Evolutionary conservation across 2,329 filamentous ascomycete genomes (phyloP), one percentile per base, ranked within the genome.

Genomic region (Microascus cirrosus): DNA sequence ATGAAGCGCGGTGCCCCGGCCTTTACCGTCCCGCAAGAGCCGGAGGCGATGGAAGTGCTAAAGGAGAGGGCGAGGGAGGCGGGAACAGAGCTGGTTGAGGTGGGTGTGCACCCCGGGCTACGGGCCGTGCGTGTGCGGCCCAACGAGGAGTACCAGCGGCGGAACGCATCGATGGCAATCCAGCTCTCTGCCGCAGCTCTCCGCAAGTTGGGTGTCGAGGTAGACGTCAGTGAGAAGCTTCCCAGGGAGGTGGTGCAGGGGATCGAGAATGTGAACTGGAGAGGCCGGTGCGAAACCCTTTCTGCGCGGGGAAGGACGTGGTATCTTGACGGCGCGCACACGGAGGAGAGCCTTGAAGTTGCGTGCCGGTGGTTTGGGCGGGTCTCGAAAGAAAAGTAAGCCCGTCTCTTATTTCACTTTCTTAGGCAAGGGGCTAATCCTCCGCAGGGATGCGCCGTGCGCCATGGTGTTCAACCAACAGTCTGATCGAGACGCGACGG

Each of bases 241-340:
- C 82, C 89, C 0, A 68, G 71, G 12, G 79, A 85, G 62, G 89
- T 96, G 66, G 73, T 84, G 25, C 76, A 80, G 15, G 94, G 91
- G 0, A 74, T 99, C 1, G 85, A 93, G 67, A 73, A 82, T 63
- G 87, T 90, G 2, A 81, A 84, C 2, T 88, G 91, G 74, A 81
- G 90, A 48, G 94, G 93, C 3, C 81, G 94, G 53, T 96, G 92
- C 67, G 82, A 86, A 62, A 73, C 78, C 48, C 56, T 45, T 1
- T 22, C 15, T 2, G 63, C 70, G 3, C 80, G 83, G 60, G 76
- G 74, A 2, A 74, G 95, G 5, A 78, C 77, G 18, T 99, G 93
- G 92, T 87, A 92, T 66, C 82, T 99, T 22, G 94, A 99, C 67
- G 92, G 94, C 10, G 94, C 91, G 2, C 94, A 99, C 71, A 99